Conservation (phyloP, 2,329 filamentous ascomycete species). For the Ophiostoma novo-ulmi region DNA sequence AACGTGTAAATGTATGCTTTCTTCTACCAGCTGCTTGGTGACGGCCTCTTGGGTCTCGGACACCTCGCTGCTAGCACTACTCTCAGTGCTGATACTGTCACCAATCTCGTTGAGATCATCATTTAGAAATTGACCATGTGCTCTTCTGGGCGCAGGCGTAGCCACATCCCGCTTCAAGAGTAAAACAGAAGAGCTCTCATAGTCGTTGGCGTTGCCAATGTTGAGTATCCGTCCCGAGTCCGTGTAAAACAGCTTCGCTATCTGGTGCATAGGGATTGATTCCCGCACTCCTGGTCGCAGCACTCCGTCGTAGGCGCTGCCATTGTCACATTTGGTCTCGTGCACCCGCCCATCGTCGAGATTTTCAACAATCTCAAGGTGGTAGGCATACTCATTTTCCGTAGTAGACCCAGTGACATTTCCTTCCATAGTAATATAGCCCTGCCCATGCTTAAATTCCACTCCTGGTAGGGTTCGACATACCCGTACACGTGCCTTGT, state of each 20-base stretch:
- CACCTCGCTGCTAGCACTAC: not conserved
- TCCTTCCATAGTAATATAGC: conserved; percentile 30
- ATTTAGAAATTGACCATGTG: conserved; percentile 17
- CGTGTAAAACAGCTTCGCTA: conserved; percentile 90
- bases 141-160: conserved; percentile 36
- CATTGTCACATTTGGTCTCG: conserved; percentile 36
- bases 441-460: conserved; percentile 41
- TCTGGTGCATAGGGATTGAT: conserved; percentile 49
- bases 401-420: conserved; percentile 29
- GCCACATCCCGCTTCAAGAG: conserved; percentile 67
- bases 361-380: conserved; percentile 78
- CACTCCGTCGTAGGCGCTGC: conserved; percentile 40
- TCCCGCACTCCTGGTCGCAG: conserved; percentile 47
- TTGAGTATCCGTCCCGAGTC: conserved; percentile 87
- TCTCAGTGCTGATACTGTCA: not conserved
- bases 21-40: conserved; percentile 43
- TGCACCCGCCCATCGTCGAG: conserved; percentile 56
- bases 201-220: conserved; percentile 55
- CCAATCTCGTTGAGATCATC: conserved; percentile 27
- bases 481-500: conserved; percentile 82
- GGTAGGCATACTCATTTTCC: conserved; percentile 61
- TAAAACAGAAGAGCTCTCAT: conserved; percentile 67
- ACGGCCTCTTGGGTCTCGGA: conserved; percentile 41
- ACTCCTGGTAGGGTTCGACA: conserved; percentile 59
- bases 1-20: conserved; percentile 29